Conservation (phyloP, 345 rosid species). For the Arabis alpina region DNA sequence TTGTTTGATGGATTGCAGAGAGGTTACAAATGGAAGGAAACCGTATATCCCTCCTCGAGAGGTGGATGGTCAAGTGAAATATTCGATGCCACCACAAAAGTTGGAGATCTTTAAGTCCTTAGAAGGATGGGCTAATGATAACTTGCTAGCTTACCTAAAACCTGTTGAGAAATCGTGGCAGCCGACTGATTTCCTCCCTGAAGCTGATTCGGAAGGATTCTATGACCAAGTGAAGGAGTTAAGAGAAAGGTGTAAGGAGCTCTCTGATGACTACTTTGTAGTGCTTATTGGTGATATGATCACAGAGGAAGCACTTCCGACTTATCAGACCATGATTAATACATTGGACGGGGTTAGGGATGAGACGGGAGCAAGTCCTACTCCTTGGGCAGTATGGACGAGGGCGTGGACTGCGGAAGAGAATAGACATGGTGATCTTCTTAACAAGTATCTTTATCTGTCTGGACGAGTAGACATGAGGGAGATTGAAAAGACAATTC, state of each 20-base stretch:
- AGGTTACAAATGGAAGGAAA: constrained; percentile 51
- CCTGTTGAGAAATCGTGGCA: constrained; percentile 75
- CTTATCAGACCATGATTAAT: constrained; percentile 81
- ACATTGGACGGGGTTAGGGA: constrained; percentile 57
- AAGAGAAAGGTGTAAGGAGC: constrained; percentile 53
- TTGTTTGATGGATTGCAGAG: constrained; percentile 47
- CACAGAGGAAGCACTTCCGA: constrained; percentile 88
- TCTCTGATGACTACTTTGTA: constrained; percentile 45
- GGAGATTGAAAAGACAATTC: constrained; percentile 64
- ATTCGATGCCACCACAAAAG: constrained; percentile 63
- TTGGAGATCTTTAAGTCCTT: constrained; percentile 64
- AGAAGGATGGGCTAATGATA: constrained; percentile 49
- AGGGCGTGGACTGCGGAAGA: constrained; percentile 72
- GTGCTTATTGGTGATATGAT: constrained; percentile 55
- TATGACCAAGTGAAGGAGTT: constrained; percentile 61
- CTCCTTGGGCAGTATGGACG: constrained; percentile 61
- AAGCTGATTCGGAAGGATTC: constrained; percentile 58
- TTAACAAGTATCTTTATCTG: constrained; percentile 62
- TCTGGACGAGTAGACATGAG: constrained; percentile 65
- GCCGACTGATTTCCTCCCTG: constrained; percentile 66
- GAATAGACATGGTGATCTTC: constrained; percentile 67
- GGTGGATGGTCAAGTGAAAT: constrained; percentile 42
- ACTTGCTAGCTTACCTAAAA: constrained; percentile 54
- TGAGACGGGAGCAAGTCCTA: constrained; percentile 46
- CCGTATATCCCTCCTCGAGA: constrained; percentile 37